These are phyloP conservation scores for Tripidium arundinaceum DNA, from an alignment of 202 grass and related monocot species.

Conservation along the genomic window DNA sequence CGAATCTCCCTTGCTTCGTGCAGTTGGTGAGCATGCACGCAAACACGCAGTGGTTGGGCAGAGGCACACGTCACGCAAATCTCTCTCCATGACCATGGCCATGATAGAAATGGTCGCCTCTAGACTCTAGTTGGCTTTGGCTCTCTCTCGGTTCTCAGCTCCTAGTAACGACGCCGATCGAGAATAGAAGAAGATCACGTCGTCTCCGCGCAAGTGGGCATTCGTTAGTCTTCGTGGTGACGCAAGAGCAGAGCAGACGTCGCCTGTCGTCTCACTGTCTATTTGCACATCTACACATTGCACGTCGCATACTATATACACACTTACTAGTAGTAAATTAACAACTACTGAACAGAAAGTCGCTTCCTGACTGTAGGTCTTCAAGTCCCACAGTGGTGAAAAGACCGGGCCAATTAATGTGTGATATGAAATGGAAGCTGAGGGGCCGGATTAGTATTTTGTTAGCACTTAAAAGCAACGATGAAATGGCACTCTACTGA, in stretches of 20 bases:
- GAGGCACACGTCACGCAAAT: background rate
- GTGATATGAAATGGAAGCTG: too few species aligned
- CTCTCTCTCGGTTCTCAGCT: background rate
- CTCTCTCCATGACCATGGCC: background rate
- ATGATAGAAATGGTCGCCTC: background rate
- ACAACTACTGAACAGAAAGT: too few species aligned
- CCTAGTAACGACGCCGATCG: background rate
- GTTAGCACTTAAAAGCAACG: too few species aligned
- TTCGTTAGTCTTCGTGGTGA: background rate
- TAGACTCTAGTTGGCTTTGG: background rate
- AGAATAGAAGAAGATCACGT: background rate
- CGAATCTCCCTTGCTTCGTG: background rate
- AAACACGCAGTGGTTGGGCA: constrained; percentile 18
- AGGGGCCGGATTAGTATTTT: too few species aligned
- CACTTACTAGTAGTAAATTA: too few species aligned
- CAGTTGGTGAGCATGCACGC: background rate
- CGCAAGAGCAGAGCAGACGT: background rate
- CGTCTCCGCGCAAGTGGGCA: constrained; percentile 20
- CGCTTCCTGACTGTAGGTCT: too few species aligned
- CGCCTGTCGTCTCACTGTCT: background rate
- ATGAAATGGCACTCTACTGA: too few species aligned
- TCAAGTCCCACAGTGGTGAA: too few species aligned
- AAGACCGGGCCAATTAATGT: too few species aligned
- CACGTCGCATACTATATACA: too few species aligned
- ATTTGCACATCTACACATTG: too few species aligned